Base-by-base conservation (phyloP, 257 asterid species). In the Solanum sparsipilum region DNA sequence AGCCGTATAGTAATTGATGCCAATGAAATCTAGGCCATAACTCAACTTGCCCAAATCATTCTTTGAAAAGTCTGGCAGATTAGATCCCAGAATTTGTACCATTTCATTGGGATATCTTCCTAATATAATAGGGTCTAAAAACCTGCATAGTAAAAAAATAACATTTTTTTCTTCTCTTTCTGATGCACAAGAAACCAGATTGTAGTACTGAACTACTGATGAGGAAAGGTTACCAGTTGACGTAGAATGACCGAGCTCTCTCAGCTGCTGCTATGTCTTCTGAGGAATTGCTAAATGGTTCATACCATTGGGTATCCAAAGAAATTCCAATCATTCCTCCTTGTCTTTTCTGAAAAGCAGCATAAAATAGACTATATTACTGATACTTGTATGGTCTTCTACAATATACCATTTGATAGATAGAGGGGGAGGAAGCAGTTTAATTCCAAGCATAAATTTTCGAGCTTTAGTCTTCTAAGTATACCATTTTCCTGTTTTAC, bases 41-140 rank as follows among this genome's bases (percentile, higher is more conserved):
- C 84, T 76, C 87, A 93, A 27, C 48, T 48, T 83, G 25, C 81
- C 21, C 70, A 83, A 67, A 46, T 93, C 94, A 12, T 81, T 76
- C 23, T 67, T 60, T 3, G 94, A 88, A 81, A 91, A 93, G 27
- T 58, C 48, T 10, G 95, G 96, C 84, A 93, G 87, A 52, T 8
- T 56, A 21, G 92, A 34, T 86, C 93, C 91, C 20, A 94, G 87
- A 83, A 93, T 52, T 12, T 87, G 79, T 34, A 36, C 89, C 95
- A 93, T 93, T 86, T 93, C 93, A 39, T 71, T 87, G 9, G 95
- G 96, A 93, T 94, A 93, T 86, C 79, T 88, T 89, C 95, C 95
- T 21, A 89, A 89, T 67, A 93, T 83, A 68, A 94, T 87, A 20
- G 96, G 95, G 86, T 93, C 95, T 85, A 92, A 88, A 87, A 93